Evolutionary conservation across 23 red algal species (phyloP).

Genomic region (Pyropia haitanensis): DNA sequence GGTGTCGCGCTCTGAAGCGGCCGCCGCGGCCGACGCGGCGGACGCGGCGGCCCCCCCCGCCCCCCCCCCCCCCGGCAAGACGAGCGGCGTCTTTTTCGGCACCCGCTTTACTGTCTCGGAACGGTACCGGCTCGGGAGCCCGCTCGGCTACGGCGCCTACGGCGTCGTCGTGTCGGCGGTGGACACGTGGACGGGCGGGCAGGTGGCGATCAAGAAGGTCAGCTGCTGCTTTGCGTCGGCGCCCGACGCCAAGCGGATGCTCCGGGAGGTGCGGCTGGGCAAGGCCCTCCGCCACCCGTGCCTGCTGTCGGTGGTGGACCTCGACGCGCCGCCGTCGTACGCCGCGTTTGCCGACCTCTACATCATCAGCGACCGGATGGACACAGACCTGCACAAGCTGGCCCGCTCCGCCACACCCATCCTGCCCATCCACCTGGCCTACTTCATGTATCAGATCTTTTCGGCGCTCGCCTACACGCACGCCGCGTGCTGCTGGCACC

Average conservation of each 20-base stretch:
- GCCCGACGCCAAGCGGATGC: slow-evolving; percentile 78
- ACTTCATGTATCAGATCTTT: slow-evolving; percentile 86
- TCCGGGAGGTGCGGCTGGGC: slow-evolving; percentile 72
- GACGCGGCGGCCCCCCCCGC: too few relatives aligned
- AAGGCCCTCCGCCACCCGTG: slow-evolving; percentile 92
- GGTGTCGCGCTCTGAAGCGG: too few relatives aligned
- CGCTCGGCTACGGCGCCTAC: slow-evolving; percentile 91
- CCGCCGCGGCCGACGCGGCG: too few relatives aligned
- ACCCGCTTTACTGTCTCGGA: too few relatives aligned
- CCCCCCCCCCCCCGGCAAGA: too few relatives aligned
- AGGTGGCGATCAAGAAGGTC: slow-evolving; percentile 92
- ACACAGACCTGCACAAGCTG: slow-evolving; percentile 75
- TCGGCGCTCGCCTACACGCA: slow-evolving; percentile 78
- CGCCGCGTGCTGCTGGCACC: slow-evolving; percentile 64
- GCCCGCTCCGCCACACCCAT: slow-evolving; percentile 54
- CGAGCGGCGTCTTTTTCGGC: too few relatives aligned
- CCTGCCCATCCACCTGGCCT: slow-evolving; percentile 56
- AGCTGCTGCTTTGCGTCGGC: slow-evolving; percentile 67
- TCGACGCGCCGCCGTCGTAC: slow-evolving; percentile 44
- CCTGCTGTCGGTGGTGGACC: slow-evolving; percentile 75
- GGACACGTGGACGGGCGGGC: slow-evolving; percentile 58
- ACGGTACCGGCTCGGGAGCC: slow-evolving; percentile 42
- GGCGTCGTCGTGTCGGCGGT: slow-evolving; percentile 77
- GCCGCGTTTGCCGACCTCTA: slow-evolving; percentile 84
- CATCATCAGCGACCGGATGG: slow-evolving; percentile 93